These are phyloP conservation scores for Xylariaceae sp. DNA, from an alignment of 2,329 filamentous ascomycete genomes.

Conservation along the genomic window DNA sequence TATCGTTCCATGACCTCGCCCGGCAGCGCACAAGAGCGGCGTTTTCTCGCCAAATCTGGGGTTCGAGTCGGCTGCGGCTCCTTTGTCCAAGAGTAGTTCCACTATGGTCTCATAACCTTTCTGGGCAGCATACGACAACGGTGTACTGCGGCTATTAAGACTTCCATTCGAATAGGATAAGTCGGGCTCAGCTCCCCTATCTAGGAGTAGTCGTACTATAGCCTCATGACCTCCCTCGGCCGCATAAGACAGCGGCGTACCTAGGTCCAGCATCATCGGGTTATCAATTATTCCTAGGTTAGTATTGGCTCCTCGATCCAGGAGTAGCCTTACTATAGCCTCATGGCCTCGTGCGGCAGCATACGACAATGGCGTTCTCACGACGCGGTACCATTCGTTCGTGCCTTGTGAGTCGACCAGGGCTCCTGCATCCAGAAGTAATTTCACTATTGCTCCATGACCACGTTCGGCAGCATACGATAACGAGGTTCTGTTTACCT, in stretches of 20 bases:
- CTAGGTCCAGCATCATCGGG: too few relatives aligned
- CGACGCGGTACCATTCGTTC: background rate
- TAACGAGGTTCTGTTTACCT: background rate
- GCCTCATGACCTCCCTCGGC: background rate
- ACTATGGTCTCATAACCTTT: background rate
- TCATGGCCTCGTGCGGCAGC: background rate
- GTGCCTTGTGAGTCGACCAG: background rate
- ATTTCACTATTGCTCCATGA: background rate
- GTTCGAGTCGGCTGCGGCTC: too few relatives aligned
- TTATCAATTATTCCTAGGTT: too few relatives aligned
- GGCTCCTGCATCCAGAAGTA: background rate
- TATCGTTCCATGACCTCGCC: too few relatives aligned
- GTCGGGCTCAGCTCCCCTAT: background rate
- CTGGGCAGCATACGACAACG: background rate
- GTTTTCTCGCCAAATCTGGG: too few relatives aligned
- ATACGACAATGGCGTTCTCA: background rate
- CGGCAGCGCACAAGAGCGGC: too few relatives aligned
- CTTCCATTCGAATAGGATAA: too few relatives aligned
- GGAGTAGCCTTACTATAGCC: background rate
- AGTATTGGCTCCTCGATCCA: background rate
- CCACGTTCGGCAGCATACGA: background rate
- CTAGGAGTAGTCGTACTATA: background rate
- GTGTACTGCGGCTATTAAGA: background rate
- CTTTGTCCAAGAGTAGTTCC: background rate
- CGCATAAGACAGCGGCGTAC: too few relatives aligned